Conservation (phyloP, 306 rosid species). For the Calophaca sinica region DNA sequence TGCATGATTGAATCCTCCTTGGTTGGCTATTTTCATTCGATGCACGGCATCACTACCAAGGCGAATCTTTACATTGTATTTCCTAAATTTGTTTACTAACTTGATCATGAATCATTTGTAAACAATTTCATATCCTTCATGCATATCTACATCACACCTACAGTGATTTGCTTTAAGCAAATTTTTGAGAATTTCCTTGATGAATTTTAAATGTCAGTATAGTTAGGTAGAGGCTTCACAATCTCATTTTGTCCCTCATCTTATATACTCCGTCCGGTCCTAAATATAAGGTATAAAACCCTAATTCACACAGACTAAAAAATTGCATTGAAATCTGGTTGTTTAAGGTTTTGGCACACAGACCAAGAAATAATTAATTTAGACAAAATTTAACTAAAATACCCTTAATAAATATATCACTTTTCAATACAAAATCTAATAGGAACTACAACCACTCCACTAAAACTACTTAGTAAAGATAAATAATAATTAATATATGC, state of each 20-base stretch:
- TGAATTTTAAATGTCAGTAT: slow-evolving; percentile 23
- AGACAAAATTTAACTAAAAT: too few relatives aligned
- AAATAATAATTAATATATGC: too few relatives aligned
- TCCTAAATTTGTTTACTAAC: slow-evolving; percentile 20
- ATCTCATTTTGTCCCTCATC: slow-evolving; percentile 8
- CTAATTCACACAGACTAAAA: too few relatives aligned
- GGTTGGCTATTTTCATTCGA: slow-evolving; percentile 37
- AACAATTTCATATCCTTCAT: slow-evolving; percentile 2
- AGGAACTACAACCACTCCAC: too few relatives aligned
- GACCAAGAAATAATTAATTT: too few relatives aligned
- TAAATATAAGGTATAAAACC: too few relatives aligned
- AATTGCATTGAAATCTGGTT: too few relatives aligned
- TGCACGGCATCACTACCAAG: slow-evolving; percentile 21
- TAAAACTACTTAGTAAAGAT: too few relatives aligned
- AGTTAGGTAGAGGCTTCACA: not conserved
- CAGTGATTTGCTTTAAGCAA: slow-evolving; percentile 7
- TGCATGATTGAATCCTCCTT: slow-evolving; percentile 3
- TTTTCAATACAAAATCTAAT: too few relatives aligned
- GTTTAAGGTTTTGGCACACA: too few relatives aligned
- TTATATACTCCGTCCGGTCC: not conserved
- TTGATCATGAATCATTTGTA: slow-evolving; percentile 29
- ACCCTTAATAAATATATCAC: too few relatives aligned
- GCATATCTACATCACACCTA: not conserved
- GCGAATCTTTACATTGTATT: slow-evolving; percentile 11
- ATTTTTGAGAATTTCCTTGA: not conserved